phyloP scores from a whole-genome alignment of 2,329 filamentous ascomycete genomes.

The Coniella lustricola region DNA sequence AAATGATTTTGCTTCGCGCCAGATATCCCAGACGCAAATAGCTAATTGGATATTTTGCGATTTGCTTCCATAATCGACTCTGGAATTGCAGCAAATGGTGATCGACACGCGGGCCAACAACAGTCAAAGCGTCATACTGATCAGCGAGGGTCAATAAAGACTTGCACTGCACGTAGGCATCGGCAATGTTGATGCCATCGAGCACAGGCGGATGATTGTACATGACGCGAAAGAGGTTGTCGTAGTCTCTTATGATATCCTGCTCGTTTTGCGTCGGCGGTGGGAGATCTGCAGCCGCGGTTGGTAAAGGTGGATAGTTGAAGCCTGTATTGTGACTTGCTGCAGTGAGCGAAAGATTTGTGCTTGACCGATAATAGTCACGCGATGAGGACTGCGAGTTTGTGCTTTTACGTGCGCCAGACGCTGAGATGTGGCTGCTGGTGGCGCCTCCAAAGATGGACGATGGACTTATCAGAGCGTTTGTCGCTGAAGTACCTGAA shows the following conservation, averaged over 20 bases:
- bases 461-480: slow-evolving; percentile 16
- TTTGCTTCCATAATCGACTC: slow-evolving; percentile 86
- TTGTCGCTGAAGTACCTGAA: slow-evolving; percentile 4
- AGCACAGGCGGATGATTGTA: slow-evolving; percentile 85
- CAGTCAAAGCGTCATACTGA: slow-evolving; percentile 83
- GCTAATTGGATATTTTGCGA: slow-evolving; percentile 89
- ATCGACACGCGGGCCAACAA: slow-evolving; percentile 84
- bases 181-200: slow-evolving; percentile 81
- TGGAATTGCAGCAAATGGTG: slow-evolving; percentile 92
- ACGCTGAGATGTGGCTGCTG: slow-evolving; percentile 33
- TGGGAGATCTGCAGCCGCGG: slow-evolving; percentile 22
- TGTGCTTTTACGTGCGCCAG: slow-evolving; percentile 44
- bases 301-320: slow-evolving; percentile 31
- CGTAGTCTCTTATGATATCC: slow-evolving; percentile 83
- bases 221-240: slow-evolving; percentile 91
- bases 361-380: slow-evolving; percentile 80
- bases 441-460: slow-evolving; percentile 52
- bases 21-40: slow-evolving; percentile 88
- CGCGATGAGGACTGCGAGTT: slow-evolving; percentile 31
- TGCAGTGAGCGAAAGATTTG: slow-evolving; percentile 58
- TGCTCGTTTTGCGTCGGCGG: slow-evolving; percentile 55
- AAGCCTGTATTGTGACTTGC: slow-evolving; percentile 35
- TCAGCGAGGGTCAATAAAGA: slow-evolving; percentile 82
- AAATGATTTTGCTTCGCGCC: slow-evolving; percentile 74
- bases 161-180: slow-evolving; percentile 91